Evolutionary conservation across 495 filamentous ascomycete species (phyloP).

Genomic region (Aspergillus panamensis): DNA sequence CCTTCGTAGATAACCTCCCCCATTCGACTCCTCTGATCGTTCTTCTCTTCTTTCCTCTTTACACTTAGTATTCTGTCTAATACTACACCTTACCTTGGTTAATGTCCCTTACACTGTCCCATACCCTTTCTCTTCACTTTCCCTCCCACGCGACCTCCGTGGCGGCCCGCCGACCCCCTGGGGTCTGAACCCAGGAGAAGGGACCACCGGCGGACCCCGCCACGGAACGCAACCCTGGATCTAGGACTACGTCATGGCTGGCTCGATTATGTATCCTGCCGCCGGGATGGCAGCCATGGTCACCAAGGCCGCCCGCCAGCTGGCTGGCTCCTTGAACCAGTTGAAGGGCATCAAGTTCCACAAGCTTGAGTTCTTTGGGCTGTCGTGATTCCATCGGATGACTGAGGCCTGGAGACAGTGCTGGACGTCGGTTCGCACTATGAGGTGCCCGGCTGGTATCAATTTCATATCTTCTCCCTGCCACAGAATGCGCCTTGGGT

Average conservation of each 20-base stretch:
- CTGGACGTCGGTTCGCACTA: conserved; percentile 24
- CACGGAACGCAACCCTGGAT: conserved; percentile 55
- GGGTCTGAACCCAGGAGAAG: too few relatives aligned
- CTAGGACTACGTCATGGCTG: conserved; percentile 37
- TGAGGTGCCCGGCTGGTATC: conserved; percentile 24
- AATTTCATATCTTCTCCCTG: conserved; percentile 28
- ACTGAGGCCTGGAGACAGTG: conserved; percentile 22
- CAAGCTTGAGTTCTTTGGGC: conserved; percentile 25
- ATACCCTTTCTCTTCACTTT: too few relatives aligned
- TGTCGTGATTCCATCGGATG: conserved; percentile 23
- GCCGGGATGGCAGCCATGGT: conserved; percentile 36
- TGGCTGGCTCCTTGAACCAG: conserved; percentile 15
- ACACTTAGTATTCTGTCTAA: too few relatives aligned
- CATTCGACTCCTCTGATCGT: too few relatives aligned
- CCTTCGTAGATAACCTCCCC: too few relatives aligned
- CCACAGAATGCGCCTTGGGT: conserved; percentile 24
- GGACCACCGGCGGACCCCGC: too few relatives aligned
- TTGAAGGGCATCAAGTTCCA: conserved; percentile 24
- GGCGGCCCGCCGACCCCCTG: too few relatives aligned
- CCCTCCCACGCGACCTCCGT: too few relatives aligned
- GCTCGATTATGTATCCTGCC: conserved; percentile 23
- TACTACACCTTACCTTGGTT: too few relatives aligned
- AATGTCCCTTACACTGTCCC: too few relatives aligned
- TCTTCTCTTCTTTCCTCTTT: too few relatives aligned
- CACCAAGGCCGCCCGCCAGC: conserved; percentile 33